Base-by-base conservation (phyloP, 352 stramenopile genomes). In the Globisporangium abappressorium region DNA sequence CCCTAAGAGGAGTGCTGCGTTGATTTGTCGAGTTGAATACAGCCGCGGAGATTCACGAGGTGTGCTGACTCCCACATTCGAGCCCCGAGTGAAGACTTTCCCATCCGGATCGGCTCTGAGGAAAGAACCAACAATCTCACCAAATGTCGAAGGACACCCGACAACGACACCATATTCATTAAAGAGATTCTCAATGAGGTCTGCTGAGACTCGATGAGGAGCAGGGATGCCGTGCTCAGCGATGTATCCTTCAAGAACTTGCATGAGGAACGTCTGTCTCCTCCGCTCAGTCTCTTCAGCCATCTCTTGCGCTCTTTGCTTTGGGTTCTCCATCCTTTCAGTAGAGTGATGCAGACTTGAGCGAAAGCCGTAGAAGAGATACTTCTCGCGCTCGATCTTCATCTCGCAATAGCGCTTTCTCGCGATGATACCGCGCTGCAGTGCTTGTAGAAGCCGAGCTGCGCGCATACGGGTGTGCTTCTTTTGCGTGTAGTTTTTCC, bases 91-190 rank as follows among this genome's bases (percentile, higher is more conserved):
- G 56, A 5, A 7, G 53, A 11, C 6, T 28, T 18, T 30, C n/a
- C n/a, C 69, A 43, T 36, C 55, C n/a, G n/a, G 20, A 41, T 28
- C 33, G 33, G 61, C 51, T 38, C 59, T 58, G 8, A 84, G 57
- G 20, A 84, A 76, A 0, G 68, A 71, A 0, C 58, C 68, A 14
- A 94, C 82, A 6, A 65, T 47, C 24, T 84, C 66, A 3, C 84
- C 85, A 36, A 92, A 71, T 20, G 60, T 81, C 2, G 73, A 68
- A 15, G 85, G 70, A 33, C 80, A 90, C 0, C 85, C 85, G 11
- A 93, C 83, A 24, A 93, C 77, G 46, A 91, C 70, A 9, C 82
- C 76, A 57, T 85, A 88, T 60, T 89, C 72, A 33, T 85, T 90
- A 47, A 86, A 78, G 12, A 90, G 62, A 20, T 62, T 68, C 71